Percentiles rank a stretch among this genome's conserved stretches.
Evolutionary conservation across 1,284 basidiomycete genomes (phyloP).

Genomic region (Ganoderma resinaceum): DNA sequence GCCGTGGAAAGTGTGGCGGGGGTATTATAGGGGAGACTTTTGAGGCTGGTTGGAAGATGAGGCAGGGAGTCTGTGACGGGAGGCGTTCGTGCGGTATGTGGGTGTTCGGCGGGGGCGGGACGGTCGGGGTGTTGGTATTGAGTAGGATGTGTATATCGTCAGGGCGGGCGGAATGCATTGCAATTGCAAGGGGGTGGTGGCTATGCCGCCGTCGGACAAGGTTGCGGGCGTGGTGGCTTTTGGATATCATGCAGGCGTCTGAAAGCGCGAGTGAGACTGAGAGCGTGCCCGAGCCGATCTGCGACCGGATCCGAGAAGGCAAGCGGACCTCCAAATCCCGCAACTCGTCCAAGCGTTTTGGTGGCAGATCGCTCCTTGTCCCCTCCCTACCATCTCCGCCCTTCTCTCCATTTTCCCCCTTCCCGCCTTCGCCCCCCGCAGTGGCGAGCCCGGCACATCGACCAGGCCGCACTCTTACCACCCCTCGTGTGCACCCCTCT

Average conservation of each 20-base stretch:
- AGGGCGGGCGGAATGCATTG: conserved; percentile 9
- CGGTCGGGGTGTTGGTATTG: conserved; percentile 4
- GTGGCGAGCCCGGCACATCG: background rate
- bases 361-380: conserved; percentile 31
- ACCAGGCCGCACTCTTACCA: background rate
- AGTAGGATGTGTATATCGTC: background rate
- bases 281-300: conserved; percentile 23
- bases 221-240: background rate
- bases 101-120: conserved; percentile 14
- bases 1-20: conserved; percentile 86
- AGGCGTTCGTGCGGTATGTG: background rate
- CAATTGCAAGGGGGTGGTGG: conserved; percentile 12
- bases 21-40: conserved; percentile 66
- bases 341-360: conserved; percentile 22
- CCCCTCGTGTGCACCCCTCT: background rate
- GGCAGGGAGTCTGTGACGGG: background rate
- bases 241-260: conserved; percentile 17
- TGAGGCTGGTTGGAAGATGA: conserved; percentile 40
- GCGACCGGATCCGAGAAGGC: conserved; percentile 31
- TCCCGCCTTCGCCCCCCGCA: conserved; percentile 5
- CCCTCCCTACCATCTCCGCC: conserved; percentile 22
- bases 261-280: conserved; percentile 13
- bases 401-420: conserved; percentile 11
- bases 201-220: conserved; percentile 13
- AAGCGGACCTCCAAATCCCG: conserved; percentile 10